These are phyloP conservation scores for Aspergillus ellipticus DNA, from an alignment of 495 filamentous ascomycete species.

Conservation along the genomic window DNA sequence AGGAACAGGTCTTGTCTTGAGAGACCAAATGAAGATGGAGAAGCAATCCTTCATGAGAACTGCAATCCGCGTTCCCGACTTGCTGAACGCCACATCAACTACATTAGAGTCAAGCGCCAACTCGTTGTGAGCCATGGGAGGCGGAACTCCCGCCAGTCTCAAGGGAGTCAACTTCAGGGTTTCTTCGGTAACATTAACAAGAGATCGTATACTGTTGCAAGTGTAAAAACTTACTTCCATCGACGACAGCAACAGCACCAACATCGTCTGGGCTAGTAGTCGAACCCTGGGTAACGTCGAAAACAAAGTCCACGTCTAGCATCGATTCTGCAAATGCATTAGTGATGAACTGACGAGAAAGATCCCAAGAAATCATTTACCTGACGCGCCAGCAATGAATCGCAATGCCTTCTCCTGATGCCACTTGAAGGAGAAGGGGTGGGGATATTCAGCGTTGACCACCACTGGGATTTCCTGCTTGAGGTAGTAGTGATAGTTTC, in stretches of 20 bases:
- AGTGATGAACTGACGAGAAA: neutral
- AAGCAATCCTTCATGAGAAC: constrained; percentile 63
- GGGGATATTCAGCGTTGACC: constrained; percentile 18
- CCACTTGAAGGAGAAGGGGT: constrained; percentile 57
- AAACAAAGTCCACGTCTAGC: constrained; percentile 63
- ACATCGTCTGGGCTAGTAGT: constrained; percentile 68
- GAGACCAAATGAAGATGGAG: constrained; percentile 61
- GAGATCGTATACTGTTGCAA: neutral
- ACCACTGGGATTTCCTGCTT: constrained; percentile 76
- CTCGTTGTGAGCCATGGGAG: constrained; percentile 86
- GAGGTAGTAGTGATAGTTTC: constrained; percentile 98
- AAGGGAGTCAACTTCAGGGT: constrained; percentile 82
- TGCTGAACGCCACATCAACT: constrained; percentile 72
- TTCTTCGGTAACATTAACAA: constrained; percentile 31
- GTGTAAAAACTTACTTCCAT: constrained; percentile 57
- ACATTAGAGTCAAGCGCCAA: constrained; percentile 58
- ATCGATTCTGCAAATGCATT: constrained; percentile 35
- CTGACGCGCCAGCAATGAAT: constrained; percentile 49
- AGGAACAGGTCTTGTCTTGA: constrained; percentile 46
- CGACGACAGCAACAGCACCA: constrained; percentile 82
- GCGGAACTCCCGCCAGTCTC: constrained; percentile 77
- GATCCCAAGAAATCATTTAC: constrained; percentile 21
- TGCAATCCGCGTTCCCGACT: constrained; percentile 62
- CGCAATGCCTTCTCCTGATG: constrained; percentile 78
- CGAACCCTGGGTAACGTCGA: constrained; percentile 64